Evolutionary conservation across 306 rosid genomes (phyloP).

Genomic region (Alnus rubra): DNA sequence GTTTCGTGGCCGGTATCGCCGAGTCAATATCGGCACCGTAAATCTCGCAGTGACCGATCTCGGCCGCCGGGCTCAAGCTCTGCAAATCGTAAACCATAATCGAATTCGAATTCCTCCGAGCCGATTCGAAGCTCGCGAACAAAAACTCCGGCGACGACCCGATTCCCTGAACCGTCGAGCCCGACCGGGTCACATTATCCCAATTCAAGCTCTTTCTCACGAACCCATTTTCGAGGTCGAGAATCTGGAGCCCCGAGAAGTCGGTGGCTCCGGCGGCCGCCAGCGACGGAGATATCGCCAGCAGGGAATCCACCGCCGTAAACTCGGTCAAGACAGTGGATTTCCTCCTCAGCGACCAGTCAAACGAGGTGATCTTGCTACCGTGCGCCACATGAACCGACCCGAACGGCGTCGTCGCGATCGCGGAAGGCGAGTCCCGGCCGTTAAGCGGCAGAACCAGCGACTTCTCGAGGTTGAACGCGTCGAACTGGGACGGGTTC

Average conservation of each 20-base stretch:
- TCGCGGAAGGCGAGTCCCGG: constrained; percentile 70
- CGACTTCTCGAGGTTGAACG: constrained; percentile 77
- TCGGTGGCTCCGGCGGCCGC: constrained; percentile 95
- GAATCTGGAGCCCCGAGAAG: constrained; percentile 80
- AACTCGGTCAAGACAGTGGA: constrained; percentile 75
- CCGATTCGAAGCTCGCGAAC: constrained; percentile 83
- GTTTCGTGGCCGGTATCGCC: constrained; percentile 80
- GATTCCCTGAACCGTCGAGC: constrained; percentile 87
- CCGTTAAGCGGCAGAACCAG: constrained; percentile 62
- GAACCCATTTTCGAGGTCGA: constrained; percentile 56
- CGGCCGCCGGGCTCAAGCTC: constrained; percentile 41
- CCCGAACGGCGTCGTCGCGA: constrained; percentile 66
- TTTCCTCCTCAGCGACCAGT: constrained; percentile 85
- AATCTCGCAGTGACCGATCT: constrained; percentile 73
- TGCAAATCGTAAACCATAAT: constrained; percentile 74
- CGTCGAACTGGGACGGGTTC: constrained; percentile 77
- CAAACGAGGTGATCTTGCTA: constrained; percentile 83
- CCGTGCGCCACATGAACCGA: constrained; percentile 88
- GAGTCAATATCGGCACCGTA: constrained; percentile 81
- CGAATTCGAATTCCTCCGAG: constrained; percentile 76
- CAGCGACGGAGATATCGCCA: constrained; percentile 57
- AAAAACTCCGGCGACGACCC: constrained; percentile 62
- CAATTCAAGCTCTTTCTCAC: constrained; percentile 59
- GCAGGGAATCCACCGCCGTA: constrained; percentile 84
- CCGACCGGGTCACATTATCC: constrained; percentile 83